A percentile compares a stretch with the other conserved stretches of the same genome.
Evolutionary conservation across 805 yeast genomes (phyloP).

Genomic region (Suhomyces sp.): DNA sequence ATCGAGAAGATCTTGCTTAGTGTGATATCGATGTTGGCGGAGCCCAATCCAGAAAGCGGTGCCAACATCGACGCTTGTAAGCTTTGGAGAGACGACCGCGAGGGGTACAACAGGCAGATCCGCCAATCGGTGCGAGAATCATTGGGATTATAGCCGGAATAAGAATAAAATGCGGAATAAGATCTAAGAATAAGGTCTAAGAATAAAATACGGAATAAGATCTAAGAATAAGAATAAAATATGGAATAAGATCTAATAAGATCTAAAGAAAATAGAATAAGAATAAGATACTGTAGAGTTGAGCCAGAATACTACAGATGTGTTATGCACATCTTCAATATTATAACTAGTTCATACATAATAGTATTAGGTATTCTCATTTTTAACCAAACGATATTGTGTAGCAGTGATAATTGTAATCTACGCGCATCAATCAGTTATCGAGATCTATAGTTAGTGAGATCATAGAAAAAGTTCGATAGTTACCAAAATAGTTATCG

Average conservation of each 20-base stretch:
- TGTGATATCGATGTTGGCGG: constrained; percentile 94
- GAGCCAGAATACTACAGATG: no score
- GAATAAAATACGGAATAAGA: background rate
- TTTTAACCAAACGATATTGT: no score
- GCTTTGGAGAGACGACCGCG: constrained; percentile 85
- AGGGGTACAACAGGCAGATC: constrained; percentile 63
- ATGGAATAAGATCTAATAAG: no score
- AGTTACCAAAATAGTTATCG: background rate
- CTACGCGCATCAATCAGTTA: background rate
- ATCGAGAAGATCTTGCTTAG: constrained; percentile 93
- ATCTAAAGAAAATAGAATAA: no score
- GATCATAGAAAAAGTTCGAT: background rate
- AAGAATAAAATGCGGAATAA: background rate
- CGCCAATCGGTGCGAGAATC: constrained; percentile 64
- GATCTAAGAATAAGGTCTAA: background rate
- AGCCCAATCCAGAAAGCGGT: constrained; percentile 94
- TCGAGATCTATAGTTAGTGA: no score
- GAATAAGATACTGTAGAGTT: no score
- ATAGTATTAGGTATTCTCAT: no score
- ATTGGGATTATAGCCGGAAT: constrained; percentile 52
- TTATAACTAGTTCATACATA: no score
- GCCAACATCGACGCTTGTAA: constrained; percentile 82
- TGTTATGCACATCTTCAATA: no score
- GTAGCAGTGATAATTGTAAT: no score
- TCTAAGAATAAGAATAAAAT: no score